Evolutionary conservation across 108 stramenopile species (phyloP).

Genomic region (Epipyxis sp.): DNA sequence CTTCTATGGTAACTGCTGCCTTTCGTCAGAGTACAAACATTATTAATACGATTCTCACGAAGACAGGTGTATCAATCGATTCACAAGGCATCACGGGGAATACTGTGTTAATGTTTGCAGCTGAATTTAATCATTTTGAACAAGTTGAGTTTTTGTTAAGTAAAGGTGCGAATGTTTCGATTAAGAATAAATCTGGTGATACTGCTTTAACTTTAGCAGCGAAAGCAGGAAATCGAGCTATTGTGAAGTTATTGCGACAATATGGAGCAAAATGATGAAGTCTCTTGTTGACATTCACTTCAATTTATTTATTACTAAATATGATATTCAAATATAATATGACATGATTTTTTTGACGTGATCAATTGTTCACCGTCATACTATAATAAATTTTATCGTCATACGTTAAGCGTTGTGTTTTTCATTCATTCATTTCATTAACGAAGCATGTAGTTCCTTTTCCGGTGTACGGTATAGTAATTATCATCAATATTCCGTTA

Average conservation of each 20-base stretch:
- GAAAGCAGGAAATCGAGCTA: not conserved
- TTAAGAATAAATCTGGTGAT: not conserved
- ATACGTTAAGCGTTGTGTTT: no score
- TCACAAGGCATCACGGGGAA: not conserved
- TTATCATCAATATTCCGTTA: no score
- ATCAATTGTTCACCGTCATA: no score
- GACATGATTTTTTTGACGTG: no score
- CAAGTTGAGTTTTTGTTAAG: not conserved
- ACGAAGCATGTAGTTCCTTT: no score
- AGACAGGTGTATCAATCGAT: not conserved
- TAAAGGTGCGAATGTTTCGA: not conserved
- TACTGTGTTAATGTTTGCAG: not conserved
- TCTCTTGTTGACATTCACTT: no score
- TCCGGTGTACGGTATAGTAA: no score
- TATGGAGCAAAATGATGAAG: not conserved
- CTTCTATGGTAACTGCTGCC: not conserved
- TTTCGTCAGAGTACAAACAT: not conserved
- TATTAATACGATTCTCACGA: not conserved
- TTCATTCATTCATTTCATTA: no score
- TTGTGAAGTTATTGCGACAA: not conserved
- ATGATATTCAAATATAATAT: no score
- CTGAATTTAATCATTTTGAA: not conserved
- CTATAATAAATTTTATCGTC: no score
- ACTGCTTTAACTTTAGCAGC: not conserved
- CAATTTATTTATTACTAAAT: no score